Evolutionary conservation across 768 basidiomycete species (phyloP).

Genomic region (Suillus paluster): DNA sequence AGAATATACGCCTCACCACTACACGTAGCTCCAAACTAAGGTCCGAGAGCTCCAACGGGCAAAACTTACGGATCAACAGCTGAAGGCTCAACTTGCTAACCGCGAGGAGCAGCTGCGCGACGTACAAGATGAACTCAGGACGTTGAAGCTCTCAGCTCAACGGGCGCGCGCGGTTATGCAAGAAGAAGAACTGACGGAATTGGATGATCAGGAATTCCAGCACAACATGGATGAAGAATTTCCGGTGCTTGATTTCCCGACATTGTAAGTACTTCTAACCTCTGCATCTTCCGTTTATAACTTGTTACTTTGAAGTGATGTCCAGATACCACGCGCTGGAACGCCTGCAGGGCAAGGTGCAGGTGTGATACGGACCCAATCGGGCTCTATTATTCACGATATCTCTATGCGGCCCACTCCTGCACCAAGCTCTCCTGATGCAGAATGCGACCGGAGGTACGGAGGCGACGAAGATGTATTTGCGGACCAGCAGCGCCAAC

Average conservation of each 20-base stretch:
- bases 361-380: slow-evolving; percentile 44
- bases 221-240: neutral
- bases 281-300: neutral
- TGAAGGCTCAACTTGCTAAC: slow-evolving; percentile 32
- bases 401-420: slow-evolving; percentile 56
- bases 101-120: slow-evolving; percentile 27
- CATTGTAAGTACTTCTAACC: neutral
- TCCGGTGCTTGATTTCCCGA: slow-evolving; percentile 9
- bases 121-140: neutral
- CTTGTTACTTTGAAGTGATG: neutral
- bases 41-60: slow-evolving; percentile 1
- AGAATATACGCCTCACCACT: neutral
- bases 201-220: slow-evolving; percentile 11
- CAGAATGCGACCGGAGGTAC: slow-evolving; percentile 13
- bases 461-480: slow-evolving; percentile 13
- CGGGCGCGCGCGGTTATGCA: neutral
- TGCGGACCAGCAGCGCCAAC: neutral
- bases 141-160: neutral
- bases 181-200: slow-evolving; percentile 17
- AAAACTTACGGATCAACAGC: slow-evolving; percentile 19
- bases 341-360: neutral
- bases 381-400: slow-evolving; percentile 51
- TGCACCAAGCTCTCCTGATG: slow-evolving; percentile 44
- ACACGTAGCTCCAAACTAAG: neutral
- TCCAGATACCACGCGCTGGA: neutral